Base-by-base conservation (phyloP, 2,329 filamentous ascomycete genomes). In the Thelonectria blattea region DNA sequence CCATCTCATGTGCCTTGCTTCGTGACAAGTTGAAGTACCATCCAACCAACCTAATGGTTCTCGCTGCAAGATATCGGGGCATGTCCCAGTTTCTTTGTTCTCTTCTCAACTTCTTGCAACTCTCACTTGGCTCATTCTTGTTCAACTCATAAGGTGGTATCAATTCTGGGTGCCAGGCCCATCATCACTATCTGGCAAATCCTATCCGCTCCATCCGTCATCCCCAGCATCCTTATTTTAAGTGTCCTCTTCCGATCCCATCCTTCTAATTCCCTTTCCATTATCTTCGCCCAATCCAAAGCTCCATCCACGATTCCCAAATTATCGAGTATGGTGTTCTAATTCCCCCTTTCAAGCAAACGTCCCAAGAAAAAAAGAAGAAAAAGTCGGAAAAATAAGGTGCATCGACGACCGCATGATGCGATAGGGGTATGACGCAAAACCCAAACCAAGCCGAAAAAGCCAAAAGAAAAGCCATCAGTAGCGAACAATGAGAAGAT, bases 101-200 rank as follows among this genome's bases (percentile, higher is more conserved):
- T 24, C 22, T 24, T 4, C 27, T 30, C 27, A 15, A 15, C 34
- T 37, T 37, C 34, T 37, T 34, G 22, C 12, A 22, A 37, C 56
- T 39, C 61, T 63, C 52, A 52, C 17, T 15, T 63, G 55, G 61
- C 27, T 30, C 27, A 30, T 30, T 24, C 4, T 24, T 10, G 27
- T 7, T 30, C 27, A 12, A 37, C 34, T 43, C 41, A 43, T 43
- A 65, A 68, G 58, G 46, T 68, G 61, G 58, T 69, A 68, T 71
- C 68, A 70, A 71, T 68, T 69, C 58, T 56, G 52, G 45, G 56
- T 18, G 57, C 51, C 53, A 63, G 58, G 52, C 54, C 61, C 49
- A 37, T 48, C 30, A 49, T 68, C 58, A 63, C 52, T 66, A 45
- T 65, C 47, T 62, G 18, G 22, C 37, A n/a, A 54, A 56, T 63